Base-by-base conservation (phyloP, 176 grass and related monocot genomes). In the Tillandsia leiboldiana region DNA sequence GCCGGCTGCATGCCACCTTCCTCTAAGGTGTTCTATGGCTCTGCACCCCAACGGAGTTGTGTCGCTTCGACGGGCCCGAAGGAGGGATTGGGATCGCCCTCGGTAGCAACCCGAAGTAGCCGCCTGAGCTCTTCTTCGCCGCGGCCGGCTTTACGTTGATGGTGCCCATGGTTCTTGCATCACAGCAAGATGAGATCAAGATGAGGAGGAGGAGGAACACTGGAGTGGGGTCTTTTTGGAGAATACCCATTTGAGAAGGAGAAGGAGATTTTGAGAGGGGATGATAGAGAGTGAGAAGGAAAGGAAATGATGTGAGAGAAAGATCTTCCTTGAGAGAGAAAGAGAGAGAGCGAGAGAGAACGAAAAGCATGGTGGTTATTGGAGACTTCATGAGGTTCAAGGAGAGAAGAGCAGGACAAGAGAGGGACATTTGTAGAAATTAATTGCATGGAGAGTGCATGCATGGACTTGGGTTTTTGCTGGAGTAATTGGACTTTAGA, bases 31-130 rank as follows among this genome's bases (percentile, higher is more conserved):
- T 22, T 59, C 54, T 59, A 14, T 83, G 80, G 66, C 72, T 81
- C 64, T 89, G 79, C 24, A 84, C 67, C 71, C 83, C 88, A 57
- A 96, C 73, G 76, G 92, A 84, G 76, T 96, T 85, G 82, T 96
- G 92, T 74, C 77, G 72, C 85, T 81, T 76, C 8, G 92, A 96
- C 28, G 92, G 83, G 0, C 83, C 86, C 0, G 92, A 91, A 15
- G 86, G 88, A 58, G 86, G 88, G 33, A 85, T 5, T 1, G 83
- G 50, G 29, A 64, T 64, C n/a, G 51, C 50, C 62, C 83, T 84
- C 27, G 92, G 92, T 82, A 96, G 13, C 70, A 85, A 89, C 17
- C 81, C 88, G 3, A 85, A 14, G 84, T 89, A 87, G 65, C 73
- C 72, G 71, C 75, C 87, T 27, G 75, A 66, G 2, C 49, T 77